Percentiles rank a stretch among this genome's conserved stretches.
Conservation (phyloP, 306 rosid species). For the Aeschynomene evenia region DNA sequence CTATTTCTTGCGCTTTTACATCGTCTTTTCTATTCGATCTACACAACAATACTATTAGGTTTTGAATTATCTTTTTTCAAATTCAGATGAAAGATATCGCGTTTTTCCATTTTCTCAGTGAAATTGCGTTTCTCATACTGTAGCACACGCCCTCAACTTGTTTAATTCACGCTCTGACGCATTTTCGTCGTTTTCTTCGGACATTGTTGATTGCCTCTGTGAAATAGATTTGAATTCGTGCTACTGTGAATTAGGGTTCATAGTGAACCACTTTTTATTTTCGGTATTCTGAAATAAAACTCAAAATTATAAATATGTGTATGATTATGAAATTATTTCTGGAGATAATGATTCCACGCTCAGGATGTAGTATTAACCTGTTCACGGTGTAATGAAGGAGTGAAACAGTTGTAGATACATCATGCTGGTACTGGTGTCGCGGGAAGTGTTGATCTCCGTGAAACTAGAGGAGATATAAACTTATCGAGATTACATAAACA, state of each 20-base stretch:
- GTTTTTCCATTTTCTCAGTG: neutral
- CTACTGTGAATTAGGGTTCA: neutral
- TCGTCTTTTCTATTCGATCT: neutral
- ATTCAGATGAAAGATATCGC: neutral
- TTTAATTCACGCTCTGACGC: neutral
- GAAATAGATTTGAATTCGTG: neutral
- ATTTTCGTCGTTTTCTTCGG: neutral
- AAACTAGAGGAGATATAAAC: neutral
- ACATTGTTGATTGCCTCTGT: neutral
- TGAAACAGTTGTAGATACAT: neutral
- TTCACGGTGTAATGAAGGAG: neutral
- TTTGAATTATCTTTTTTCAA: neutral
- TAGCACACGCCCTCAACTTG: neutral
- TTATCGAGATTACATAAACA: neutral
- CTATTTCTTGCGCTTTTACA: neutral
- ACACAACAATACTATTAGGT: no score
- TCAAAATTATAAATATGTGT: neutral
- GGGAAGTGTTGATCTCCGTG: neutral
- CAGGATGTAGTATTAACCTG: neutral
- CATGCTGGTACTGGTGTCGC: neutral
- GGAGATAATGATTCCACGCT: neutral
- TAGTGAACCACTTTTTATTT: neutral
- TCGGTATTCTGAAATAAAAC: neutral
- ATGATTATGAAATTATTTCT: neutral
- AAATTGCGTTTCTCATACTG: neutral